Conservation (phyloP, 352 stramenopile species). For the Blastocystis sp. region DNA sequence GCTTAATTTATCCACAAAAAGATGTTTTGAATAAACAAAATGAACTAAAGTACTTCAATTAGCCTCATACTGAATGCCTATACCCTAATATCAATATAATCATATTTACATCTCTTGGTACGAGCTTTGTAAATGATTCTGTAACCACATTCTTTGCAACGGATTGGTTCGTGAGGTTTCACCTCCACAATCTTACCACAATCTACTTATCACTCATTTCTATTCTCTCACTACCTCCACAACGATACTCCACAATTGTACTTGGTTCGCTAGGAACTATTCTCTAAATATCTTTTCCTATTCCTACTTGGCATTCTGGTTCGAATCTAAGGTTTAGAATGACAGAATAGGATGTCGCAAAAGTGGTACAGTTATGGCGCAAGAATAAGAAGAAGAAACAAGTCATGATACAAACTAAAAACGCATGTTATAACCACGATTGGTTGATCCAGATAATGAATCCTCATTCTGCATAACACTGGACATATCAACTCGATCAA, state of each 20-base stretch:
- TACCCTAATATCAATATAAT: not conserved
- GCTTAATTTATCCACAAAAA: not conserved
- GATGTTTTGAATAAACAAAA: conserved; percentile 29
- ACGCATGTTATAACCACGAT: not conserved
- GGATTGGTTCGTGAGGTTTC: conserved; percentile 49
- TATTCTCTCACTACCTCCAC: conserved; percentile 18
- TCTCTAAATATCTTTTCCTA: not conserved
- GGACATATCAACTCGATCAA: not conserved
- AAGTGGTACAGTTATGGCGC: not conserved
- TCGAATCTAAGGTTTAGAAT: not conserved
- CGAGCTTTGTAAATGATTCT: conserved; percentile 55
- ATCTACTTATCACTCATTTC: not conserved
- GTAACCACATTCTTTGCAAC: conserved; percentile 54
- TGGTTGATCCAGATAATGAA: not conserved
- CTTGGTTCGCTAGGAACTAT: conserved; percentile 58
- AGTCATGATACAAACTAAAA: not conserved
- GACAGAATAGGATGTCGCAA: not conserved
- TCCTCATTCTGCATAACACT: not conserved
- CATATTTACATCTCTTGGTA: conserved; percentile 43
- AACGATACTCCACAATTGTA: conserved; percentile 58
- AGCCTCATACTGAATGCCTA: conserved; percentile 59
- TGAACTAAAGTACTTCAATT: conserved; percentile 53
- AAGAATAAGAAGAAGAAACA: not conserved
- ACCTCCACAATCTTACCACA: conserved; percentile 54
- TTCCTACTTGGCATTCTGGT: conserved; percentile 6